Percentiles rank a stretch among this genome's conserved stretches.
Conservation (phyloP, 2,329 filamentous ascomycete genomes). For the Cladosporium austrohemisphaericum region DNA sequence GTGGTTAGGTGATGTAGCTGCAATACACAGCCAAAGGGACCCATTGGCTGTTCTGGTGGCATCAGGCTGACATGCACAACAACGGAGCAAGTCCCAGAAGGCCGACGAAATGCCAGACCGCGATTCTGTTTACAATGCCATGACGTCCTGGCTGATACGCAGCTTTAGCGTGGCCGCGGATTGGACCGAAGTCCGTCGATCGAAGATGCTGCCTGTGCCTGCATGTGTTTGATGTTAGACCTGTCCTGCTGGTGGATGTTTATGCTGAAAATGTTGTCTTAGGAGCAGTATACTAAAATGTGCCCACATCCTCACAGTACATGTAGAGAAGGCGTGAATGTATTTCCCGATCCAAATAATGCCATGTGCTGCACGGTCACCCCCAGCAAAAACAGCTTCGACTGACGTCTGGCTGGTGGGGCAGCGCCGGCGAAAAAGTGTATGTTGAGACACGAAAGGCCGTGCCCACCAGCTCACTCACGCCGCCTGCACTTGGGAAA, state of each 20-base stretch:
- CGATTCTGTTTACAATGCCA: background rate
- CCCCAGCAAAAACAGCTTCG: background rate
- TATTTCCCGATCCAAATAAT: background rate
- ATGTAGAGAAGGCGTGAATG: too few relatives aligned
- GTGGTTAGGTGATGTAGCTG: too few relatives aligned
- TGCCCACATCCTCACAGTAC: too few relatives aligned
- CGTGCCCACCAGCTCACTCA: background rate
- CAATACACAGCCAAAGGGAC: too few relatives aligned
- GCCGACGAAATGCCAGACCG: background rate
- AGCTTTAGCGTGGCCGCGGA: conserved; percentile 2
- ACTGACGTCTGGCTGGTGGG: conserved; percentile 8
- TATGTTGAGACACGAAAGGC: conserved; percentile 11
- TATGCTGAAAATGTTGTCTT: too few relatives aligned
- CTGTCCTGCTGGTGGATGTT: too few relatives aligned
- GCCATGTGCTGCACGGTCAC: background rate
- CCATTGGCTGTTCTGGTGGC: too few relatives aligned
- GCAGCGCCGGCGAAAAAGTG: conserved; percentile 13
- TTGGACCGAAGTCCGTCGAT: conserved; percentile 6
- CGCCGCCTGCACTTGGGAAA: background rate
- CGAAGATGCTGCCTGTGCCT: too few relatives aligned
- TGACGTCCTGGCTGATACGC: background rate
- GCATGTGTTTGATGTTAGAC: too few relatives aligned
- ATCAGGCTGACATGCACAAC: too few relatives aligned
- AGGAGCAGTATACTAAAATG: too few relatives aligned
- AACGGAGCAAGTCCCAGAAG: background rate